Percentiles rank a stretch among this genome's conserved stretches.
Evolutionary conservation across 2,329 filamentous ascomycete species (phyloP).

Genomic region (Fulvia fulva): DNA sequence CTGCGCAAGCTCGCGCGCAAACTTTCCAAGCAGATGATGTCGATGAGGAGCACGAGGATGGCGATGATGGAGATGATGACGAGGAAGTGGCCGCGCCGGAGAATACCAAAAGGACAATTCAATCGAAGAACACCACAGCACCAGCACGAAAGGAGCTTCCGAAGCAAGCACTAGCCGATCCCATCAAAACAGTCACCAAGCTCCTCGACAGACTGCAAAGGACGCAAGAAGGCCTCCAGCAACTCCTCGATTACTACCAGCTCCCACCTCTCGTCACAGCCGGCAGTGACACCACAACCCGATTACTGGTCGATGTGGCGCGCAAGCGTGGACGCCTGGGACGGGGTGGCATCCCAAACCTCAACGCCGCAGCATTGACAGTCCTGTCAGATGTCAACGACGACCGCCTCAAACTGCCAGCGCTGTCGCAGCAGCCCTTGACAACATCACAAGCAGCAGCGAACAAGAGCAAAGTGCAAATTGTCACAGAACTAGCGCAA

Average conservation of each 20-base stretch:
- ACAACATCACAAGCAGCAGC: constrained; percentile 31
- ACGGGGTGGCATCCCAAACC: constrained; percentile 83
- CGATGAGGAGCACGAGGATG: constrained; percentile 55
- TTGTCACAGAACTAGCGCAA: constrained; percentile 87
- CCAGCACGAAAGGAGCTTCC: constrained; percentile 68
- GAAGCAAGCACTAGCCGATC: constrained; percentile 90
- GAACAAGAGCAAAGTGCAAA: constrained; percentile 68
- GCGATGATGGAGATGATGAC: constrained; percentile 49
- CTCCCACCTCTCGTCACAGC: constrained; percentile 69
- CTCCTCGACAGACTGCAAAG: constrained; percentile 76
- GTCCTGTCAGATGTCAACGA: constrained; percentile 97
- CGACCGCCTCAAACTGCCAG: constrained; percentile 63
- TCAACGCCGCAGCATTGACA: constrained; percentile 81
- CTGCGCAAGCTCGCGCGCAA: constrained; percentile 73
- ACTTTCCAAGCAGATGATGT: constrained; percentile 58
- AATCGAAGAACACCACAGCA: not conserved
- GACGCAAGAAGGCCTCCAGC: constrained; percentile 68
- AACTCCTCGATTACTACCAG: constrained; percentile 78
- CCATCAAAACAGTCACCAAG: constrained; percentile 77
- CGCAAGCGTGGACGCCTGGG: constrained; percentile 86
- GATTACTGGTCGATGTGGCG: constrained; percentile 93
- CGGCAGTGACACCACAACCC: constrained; percentile 73
- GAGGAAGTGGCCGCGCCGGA: constrained; percentile 23
- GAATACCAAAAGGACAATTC: constrained; percentile 8
- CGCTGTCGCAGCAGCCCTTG: constrained; percentile 30